phyloP scores from a whole-genome alignment of 768 basidiomycete species.

The Macrolepiota albuminosa region DNA sequence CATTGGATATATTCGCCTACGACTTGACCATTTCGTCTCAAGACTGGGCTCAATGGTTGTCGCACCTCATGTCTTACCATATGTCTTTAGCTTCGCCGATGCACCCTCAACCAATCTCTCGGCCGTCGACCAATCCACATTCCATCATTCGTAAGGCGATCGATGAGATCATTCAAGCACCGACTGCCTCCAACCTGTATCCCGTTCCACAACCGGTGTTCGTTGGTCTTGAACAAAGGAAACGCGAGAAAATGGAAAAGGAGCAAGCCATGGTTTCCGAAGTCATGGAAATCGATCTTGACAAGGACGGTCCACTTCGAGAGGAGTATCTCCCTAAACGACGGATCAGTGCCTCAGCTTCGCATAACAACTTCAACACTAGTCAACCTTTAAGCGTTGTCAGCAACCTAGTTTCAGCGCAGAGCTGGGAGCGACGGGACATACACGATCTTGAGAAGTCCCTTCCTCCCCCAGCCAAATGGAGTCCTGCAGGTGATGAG shows the following conservation, averaged over 20 bases:
- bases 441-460: conserved; percentile 20
- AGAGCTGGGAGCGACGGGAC: conserved; percentile 15
- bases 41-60: conserved; percentile 71
- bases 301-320: conserved; percentile 77
- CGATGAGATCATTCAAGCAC: conserved; percentile 61
- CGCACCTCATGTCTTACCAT: conserved; percentile 62
- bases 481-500: conserved; percentile 80
- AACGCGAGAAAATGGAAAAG: conserved; percentile 45
- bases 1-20: conserved; percentile 66
- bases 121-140: conserved; percentile 70
- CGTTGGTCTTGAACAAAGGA: conserved; percentile 64
- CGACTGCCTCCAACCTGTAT: conserved; percentile 25
- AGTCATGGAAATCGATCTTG: conserved; percentile 69
- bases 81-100: conserved; percentile 52
- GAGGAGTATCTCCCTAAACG: conserved; percentile 79
- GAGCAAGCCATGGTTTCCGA: conserved; percentile 39
- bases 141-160: conserved; percentile 63
- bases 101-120: conserved; percentile 71
- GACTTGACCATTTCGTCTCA: conserved; percentile 62
- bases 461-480: conserved; percentile 72
- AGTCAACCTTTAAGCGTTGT: conserved; percentile 8
- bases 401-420: conserved; percentile 4
- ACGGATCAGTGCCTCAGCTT: conserved; percentile 38
- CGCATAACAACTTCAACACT: conserved; percentile 18
- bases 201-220: conserved; percentile 61